Base-by-base conservation (phyloP, 2,329 filamentous ascomycete genomes). In the Hymenoscyphus albidus region DNA sequence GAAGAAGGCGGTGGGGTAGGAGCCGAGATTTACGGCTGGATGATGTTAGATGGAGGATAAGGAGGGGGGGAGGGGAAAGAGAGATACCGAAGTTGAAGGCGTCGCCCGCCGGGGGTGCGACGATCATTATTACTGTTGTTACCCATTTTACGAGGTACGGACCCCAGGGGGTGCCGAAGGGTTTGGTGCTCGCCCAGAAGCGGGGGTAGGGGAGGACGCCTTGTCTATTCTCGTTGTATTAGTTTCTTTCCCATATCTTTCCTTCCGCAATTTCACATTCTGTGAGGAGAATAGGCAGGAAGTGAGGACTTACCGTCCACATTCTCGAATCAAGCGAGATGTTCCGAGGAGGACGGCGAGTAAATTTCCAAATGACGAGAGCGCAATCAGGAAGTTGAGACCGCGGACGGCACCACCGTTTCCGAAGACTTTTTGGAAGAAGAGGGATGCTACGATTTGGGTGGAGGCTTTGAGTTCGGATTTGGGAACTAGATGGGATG, bases 161-260 rank as follows among this genome's bases (percentile, higher is more conserved):
- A 0, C 84, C 85, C 0, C 87, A 70, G 0, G 86, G 85, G 0
- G 87, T 89, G 1, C 85, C 86, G 64, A 88, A 88, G 0, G 86
- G 87, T 63, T 79, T 80, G 0, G 86, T 88, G 0, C 83, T 85
- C 0, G 84, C 85, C 86, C 86, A 89, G 66, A 88, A 84, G 0
- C 75, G 74, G 1, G 85, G 80, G n/a, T 75, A 88, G 0, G 86
- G 85, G 1, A 88, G 77, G 0, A 88, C 83, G 6, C 86, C 86
- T 76, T 88, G 85, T 65, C 83, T 82, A 35, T n/a, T 40, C 64
- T 48, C 63, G 44, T 35, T 18, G 2, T 12, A 9, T 61, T 31
- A 5, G 1, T 7, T 1, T 22, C 31, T 10, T 56, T 6, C 7
- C n/a, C 4, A 35, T 35, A 7, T 9, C 35, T 35, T 7, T 4